These are phyloP conservation scores for Claviceps pusilla DNA, from an alignment of 2,329 filamentous ascomycete species.

Conservation along the genomic window DNA sequence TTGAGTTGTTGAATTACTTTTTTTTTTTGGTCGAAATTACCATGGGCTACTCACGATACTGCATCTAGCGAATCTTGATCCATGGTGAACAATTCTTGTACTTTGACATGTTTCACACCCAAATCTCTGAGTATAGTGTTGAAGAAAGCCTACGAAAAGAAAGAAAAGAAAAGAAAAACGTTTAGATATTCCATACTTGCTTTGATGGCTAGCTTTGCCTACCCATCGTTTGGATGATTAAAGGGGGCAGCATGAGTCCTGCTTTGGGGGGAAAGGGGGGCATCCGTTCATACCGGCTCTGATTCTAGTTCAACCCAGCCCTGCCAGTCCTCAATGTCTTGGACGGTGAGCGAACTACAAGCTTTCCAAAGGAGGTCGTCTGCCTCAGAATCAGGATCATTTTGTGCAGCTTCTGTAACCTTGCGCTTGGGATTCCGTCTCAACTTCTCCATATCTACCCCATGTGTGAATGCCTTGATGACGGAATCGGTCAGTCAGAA, in stretches of 20 bases:
- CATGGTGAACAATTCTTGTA: slow-evolving; percentile 62
- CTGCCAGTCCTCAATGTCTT: slow-evolving; percentile 47
- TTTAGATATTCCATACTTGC: background rate
- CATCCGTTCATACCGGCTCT: slow-evolving; percentile 51
- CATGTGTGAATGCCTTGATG: background rate
- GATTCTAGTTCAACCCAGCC: slow-evolving; percentile 80
- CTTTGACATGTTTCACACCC: slow-evolving; percentile 56
- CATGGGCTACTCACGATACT: slow-evolving; percentile 37
- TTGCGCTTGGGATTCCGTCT: slow-evolving; percentile 31
- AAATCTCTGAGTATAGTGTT: slow-evolving; percentile 69
- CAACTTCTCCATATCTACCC: slow-evolving; percentile 2
- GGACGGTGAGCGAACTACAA: slow-evolving; percentile 30
- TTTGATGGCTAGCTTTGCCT: background rate
- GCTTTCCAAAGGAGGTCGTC: slow-evolving; percentile 28
- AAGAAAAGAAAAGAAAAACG: background rate
- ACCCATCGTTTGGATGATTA: background rate
- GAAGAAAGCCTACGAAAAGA: slow-evolving; percentile 52
- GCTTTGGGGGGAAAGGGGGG: background rate
- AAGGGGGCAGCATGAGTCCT: no score
- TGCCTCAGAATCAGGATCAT: slow-evolving; percentile 11
- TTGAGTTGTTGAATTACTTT: background rate
- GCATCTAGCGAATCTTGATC: slow-evolving; percentile 49
- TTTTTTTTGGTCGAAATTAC: background rate
- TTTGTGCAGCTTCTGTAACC: slow-evolving; percentile 16
- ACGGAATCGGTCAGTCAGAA: background rate